Conservation (phyloP, 2,329 filamentous ascomycete genomes). For the Simplicillium aogashimaense region DNA sequence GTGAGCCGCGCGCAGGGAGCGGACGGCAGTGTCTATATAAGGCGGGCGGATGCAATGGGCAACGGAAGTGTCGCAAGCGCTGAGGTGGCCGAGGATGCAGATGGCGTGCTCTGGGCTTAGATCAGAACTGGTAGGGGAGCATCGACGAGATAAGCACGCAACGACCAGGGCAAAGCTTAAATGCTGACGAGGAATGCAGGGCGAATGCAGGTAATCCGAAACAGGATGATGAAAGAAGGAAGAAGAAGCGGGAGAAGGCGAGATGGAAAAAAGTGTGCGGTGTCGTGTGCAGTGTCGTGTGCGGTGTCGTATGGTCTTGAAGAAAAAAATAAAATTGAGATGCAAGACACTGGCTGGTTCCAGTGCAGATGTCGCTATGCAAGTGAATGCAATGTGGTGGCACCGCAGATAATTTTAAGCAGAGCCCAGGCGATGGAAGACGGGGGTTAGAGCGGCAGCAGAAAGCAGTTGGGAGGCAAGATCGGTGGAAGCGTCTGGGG, state of each 20-base stretch:
- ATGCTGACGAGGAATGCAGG: too few relatives aligned
- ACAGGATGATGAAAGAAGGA: too few relatives aligned
- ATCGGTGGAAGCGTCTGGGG: background rate
- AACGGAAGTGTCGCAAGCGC: conserved; percentile 3
- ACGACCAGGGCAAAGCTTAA: too few relatives aligned
- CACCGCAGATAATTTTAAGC: background rate
- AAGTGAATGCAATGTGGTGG: background rate
- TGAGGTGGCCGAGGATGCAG: conserved; percentile 3
- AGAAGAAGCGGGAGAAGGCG: too few relatives aligned
- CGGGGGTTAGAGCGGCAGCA: background rate
- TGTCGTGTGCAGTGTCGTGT: too few relatives aligned
- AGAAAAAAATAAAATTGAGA: too few relatives aligned
- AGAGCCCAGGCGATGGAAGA: background rate
- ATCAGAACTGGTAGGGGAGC: background rate
- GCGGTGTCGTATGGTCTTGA: too few relatives aligned
- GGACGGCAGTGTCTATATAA: conserved; percentile 1
- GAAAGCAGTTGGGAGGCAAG: background rate
- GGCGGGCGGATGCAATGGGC: conserved; percentile 4
- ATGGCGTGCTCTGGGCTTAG: conserved; percentile 6
- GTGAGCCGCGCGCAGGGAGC: conserved; percentile 2
- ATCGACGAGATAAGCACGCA: too few relatives aligned
- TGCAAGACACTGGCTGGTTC: too few relatives aligned
- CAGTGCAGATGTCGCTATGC: background rate
- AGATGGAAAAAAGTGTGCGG: too few relatives aligned
- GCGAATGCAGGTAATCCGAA: too few relatives aligned